These are phyloP conservation scores for Nannochloropsis gaditana DNA, from an alignment of 108 stramenopile genomes.

Conservation along the genomic window DNA sequence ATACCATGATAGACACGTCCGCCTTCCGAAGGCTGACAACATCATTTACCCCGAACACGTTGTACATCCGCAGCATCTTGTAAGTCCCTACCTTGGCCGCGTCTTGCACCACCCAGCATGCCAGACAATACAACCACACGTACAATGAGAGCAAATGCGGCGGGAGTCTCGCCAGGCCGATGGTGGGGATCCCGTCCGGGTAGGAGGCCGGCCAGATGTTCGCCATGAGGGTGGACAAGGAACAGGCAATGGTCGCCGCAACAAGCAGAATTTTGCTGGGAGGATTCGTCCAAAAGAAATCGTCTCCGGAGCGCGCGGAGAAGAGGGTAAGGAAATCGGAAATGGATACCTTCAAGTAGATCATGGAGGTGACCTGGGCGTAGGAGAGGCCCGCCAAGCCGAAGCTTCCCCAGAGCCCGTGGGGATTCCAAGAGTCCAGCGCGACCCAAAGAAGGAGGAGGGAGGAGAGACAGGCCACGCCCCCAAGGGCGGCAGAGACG, in stretches of 20 bases:
- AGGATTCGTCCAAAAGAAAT: conserved; percentile 27
- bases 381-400: conserved; percentile 29
- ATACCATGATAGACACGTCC: background rate
- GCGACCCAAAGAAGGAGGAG: conserved; percentile 28
- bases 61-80: conserved; percentile 24
- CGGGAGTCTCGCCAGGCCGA: conserved; percentile 20
- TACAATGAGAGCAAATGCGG: conserved; percentile 13
- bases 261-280: conserved; percentile 27
- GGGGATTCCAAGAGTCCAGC: conserved; percentile 23
- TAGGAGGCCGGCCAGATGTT: conserved; percentile 29
- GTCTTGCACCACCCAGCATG: conserved; percentile 30
- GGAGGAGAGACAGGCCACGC: conserved; percentile 42
- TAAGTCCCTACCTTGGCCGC: conserved; percentile 25
- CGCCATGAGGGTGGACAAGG: conserved; percentile 35
- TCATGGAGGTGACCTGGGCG: conserved; percentile 28
- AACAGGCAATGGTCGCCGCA: conserved; percentile 29
- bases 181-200: conserved; percentile 25
- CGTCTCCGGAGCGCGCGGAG: conserved; percentile 30
- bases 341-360: conserved; percentile 43
- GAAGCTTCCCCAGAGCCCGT: background rate
- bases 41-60: conserved; percentile 29
- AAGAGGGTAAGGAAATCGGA: conserved; percentile 44
- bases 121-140: conserved; percentile 25
- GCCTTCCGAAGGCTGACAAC: background rate
- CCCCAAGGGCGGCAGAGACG: conserved; percentile 33